These are phyloP conservation scores for Plasmodium knowlesi DNA, from an alignment of 169 alveolate species.

Conservation along the genomic window DNA sequence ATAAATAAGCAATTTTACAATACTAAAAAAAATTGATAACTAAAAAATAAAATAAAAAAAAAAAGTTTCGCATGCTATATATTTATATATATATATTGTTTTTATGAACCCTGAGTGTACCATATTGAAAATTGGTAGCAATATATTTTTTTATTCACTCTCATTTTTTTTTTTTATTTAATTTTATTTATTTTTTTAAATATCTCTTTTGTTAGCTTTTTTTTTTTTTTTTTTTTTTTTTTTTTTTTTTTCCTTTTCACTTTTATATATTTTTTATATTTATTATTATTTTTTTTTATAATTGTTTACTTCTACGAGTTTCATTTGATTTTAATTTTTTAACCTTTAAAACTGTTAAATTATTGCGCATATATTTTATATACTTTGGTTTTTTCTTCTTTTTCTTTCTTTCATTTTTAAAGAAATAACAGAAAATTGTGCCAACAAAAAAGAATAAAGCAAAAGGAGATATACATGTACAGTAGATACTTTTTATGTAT, in stretches of 20 bases:
- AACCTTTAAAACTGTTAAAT: slow-evolving; percentile 1
- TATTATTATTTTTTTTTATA: background rate
- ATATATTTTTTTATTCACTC: slow-evolving; percentile 5
- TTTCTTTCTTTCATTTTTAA: background rate
- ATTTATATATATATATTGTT: background rate
- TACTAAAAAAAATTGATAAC: background rate
- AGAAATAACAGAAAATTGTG: background rate
- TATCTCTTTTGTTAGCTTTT: background rate
- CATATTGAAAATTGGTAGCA: background rate
- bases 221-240: background rate
- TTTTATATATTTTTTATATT: background rate
- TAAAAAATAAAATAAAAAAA: too few relatives aligned
- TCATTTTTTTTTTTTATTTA: background rate
- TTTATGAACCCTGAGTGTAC: background rate
- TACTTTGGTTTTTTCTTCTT: background rate
- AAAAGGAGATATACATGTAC: background rate
- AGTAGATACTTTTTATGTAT: background rate
- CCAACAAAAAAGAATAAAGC: background rate
- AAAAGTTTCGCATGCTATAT: background rate
- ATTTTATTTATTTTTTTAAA: background rate
- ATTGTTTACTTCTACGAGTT: slow-evolving; percentile 9
- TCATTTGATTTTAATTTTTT: slow-evolving; percentile 10
- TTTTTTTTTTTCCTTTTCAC: background rate
- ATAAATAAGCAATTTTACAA: background rate
- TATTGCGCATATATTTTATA: background rate